Base-by-base conservation (phyloP, 805 yeast species). In the Kluyveromyces nonfermentans region DNA sequence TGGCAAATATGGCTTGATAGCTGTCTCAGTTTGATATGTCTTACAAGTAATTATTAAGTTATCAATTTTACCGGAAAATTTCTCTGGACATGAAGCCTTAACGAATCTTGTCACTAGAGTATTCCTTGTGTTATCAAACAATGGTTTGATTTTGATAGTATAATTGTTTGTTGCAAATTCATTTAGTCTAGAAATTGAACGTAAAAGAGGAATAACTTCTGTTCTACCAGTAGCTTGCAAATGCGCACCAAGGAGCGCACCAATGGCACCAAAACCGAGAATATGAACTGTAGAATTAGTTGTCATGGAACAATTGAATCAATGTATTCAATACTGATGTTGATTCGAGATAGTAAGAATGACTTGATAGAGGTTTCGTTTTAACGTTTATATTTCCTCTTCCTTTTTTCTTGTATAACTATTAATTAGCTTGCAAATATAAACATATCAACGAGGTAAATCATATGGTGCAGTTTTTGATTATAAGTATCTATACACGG, bases 21-120 rank as follows among this genome's bases (percentile, higher is more conserved):
- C 94, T 3, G 62, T 59, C 18, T 70, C 64, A 0, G 95, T 83
- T 54, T 83, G 85, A 48, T 82, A 78, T 0, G 94, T 78, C 62
- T 90, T 90, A 4, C 95, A 87, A 8, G 94, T 69, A 8, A 90
- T 73, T 7, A 90, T 71, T 46, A 90, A 62, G 52, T 80, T 74
- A 15, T 70, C 68, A 37, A 84, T 77, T 2, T 46, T 50, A 2
- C 48, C 49, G 34, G 40, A 54, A 44, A 43, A 54, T 17, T 46
- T 52, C 31, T 55, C 63, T 15, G 63, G 63, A 37, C 56, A 33
- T 25, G 46, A 43, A 1, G 51, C 46, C 25, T 22, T 20, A 12
- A 10, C 16, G 30, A 46, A 46, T 5, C 38, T 22, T 14, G 42
- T 16, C 33, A 40, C 37, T 45, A 39, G 8, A 14, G 25, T 34